phyloP scores from a whole-genome alignment of 2,329 filamentous ascomycete species.

The Neonectria faginata region DNA sequence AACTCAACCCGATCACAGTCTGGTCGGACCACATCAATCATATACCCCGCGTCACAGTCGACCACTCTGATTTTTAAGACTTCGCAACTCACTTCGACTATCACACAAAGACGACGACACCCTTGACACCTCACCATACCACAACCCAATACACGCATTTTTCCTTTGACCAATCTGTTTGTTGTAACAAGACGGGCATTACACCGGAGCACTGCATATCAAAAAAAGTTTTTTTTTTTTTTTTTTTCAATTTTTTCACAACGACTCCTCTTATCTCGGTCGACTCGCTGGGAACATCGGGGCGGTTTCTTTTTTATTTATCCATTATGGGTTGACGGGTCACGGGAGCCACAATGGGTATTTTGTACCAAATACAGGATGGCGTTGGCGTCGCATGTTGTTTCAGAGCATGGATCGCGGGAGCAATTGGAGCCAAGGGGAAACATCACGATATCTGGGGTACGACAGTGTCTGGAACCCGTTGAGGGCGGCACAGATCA shows the following conservation, averaged over 20 bases:
- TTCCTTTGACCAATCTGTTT: conserved; percentile 49
- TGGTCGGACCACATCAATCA: conserved; percentile 20
- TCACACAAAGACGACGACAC: conserved; percentile 32
- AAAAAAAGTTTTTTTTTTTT: conserved; percentile 52
- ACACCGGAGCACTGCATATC: conserved; percentile 63
- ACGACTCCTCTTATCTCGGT: conserved; percentile 37
- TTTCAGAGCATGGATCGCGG: conserved; percentile 52
- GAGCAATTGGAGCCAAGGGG: conserved; percentile 46
- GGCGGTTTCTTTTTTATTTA: conserved; percentile 39
- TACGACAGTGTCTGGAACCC: conserved; percentile 40
- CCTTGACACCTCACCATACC: conserved; percentile 11
- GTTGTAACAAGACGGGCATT: conserved; percentile 62
- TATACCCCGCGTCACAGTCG: conserved; percentile 31
- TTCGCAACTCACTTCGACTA: conserved; percentile 50
- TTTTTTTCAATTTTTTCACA: conserved; percentile 40
- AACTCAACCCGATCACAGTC: conserved; percentile 7
- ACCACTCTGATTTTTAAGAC: conserved; percentile 29
- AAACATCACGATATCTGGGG: conserved; percentile 49
- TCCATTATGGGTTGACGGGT: conserved; percentile 39
- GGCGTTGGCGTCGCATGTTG: conserved; percentile 49
- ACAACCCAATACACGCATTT: conserved; percentile 38
- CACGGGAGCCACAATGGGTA: conserved; percentile 42
- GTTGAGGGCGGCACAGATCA: conserved; percentile 31
- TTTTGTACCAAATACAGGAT: conserved; percentile 50
- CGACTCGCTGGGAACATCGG: conserved; percentile 38